Conservation (phyloP, 1,139 yeast species). For the Candida sp. region DNA sequence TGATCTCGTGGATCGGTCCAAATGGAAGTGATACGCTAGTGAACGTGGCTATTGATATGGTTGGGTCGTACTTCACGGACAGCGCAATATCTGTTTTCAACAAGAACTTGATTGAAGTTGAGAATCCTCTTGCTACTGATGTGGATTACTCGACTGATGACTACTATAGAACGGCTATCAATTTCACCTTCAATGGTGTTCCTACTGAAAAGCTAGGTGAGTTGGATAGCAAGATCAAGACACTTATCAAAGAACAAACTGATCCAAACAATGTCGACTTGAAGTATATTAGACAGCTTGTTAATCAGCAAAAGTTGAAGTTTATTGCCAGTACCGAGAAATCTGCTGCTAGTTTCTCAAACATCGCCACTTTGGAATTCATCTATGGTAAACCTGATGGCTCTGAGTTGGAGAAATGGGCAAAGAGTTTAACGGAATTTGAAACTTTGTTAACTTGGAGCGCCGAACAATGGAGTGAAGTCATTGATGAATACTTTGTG, state of each 20-base stretch:
- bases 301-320: conserved; percentile 68
- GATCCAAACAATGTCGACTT: conserved; percentile 60
- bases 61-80: conserved; percentile 80
- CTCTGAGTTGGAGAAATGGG: conserved; percentile 56
- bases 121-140: conserved; percentile 81
- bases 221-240: conserved; percentile 55
- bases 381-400: conserved; percentile 75
- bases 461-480: conserved; percentile 65
- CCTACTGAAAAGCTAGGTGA: conserved; percentile 66
- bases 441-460: conserved; percentile 67
- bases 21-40: conserved; percentile 51
- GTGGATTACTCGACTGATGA: conserved; percentile 74
- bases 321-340: conserved; percentile 70
- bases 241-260: conserved; percentile 55
- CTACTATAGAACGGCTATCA: conserved; percentile 61
- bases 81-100: conserved; percentile 73
- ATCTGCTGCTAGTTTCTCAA: conserved; percentile 62
- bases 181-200: conserved; percentile 70
- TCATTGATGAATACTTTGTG: conserved; percentile 58
- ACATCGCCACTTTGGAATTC: conserved; percentile 77
- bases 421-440: conserved; percentile 61
- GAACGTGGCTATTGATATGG: conserved; percentile 70
- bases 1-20: conserved; percentile 88
- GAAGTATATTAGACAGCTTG: conserved; percentile 63
- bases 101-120: conserved; percentile 76